Conservation (phyloP, 1,139 yeast genomes). For the Diutina pseudorugosa region DNA sequence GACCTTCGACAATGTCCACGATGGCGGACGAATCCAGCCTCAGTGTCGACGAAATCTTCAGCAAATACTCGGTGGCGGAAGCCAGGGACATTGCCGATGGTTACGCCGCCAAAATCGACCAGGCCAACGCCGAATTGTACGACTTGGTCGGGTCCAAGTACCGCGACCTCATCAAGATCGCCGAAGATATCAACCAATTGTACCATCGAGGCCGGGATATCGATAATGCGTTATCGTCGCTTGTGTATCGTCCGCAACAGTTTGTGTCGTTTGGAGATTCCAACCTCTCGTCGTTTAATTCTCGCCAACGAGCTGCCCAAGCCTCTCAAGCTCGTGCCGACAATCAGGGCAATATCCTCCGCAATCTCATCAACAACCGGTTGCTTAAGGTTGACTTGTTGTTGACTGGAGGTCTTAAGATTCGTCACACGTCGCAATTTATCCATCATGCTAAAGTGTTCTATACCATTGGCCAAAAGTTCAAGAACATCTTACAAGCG, state of each 20-base stretch:
- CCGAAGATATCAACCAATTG: conserved; percentile 55
- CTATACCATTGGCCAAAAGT: neutral
- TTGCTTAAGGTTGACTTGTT: conserved; percentile 1
- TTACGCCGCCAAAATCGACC: conserved; percentile 3
- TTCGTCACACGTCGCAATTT: conserved; percentile 1
- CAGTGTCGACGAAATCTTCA: conserved; percentile 1
- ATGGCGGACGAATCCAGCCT: neutral
- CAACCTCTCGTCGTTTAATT: conserved; percentile 13
- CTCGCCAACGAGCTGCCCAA: neutral
- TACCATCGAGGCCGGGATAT: conserved; percentile 22
- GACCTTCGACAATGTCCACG: neutral
- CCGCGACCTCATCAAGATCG: conserved; percentile 54
- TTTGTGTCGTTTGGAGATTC: conserved; percentile 19
- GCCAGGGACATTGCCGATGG: neutral
- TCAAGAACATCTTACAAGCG: neutral
- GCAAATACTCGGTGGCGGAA: neutral
- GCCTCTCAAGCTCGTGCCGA: neutral
- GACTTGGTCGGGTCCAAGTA: conserved; percentile 52
- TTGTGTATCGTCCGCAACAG: conserved; percentile 21
- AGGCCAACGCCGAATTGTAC: conserved; percentile 31
- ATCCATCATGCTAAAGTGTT: conserved; percentile 3
- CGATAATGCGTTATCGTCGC: conserved; percentile 18
- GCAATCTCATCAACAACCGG: neutral
- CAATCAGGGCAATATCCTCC: neutral
- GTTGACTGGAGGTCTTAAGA: neutral